Percentiles rank a stretch among this genome's conserved stretches.
Evolutionary conservation across 116 monocot genomes (phyloP).

Genomic region (Cymodocea nodosa): DNA sequence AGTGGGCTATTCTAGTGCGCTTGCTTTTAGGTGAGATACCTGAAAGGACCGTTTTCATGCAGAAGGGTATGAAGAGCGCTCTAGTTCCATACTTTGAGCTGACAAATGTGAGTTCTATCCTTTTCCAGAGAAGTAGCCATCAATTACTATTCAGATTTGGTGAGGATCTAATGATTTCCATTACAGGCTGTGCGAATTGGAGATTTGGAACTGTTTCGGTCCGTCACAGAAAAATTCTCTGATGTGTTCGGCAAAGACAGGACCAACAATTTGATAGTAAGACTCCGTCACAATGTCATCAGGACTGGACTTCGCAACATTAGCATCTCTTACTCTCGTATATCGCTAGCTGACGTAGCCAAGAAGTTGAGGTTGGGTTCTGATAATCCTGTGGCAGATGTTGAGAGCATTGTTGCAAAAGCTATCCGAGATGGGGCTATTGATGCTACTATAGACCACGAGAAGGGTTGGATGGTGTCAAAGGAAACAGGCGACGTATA

Average conservation of each 20-base stretch:
- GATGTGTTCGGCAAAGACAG: conserved; percentile 43
- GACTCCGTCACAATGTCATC: conserved; percentile 89
- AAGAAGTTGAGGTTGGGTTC: conserved; percentile 56
- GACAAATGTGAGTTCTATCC: conserved; percentile 49
- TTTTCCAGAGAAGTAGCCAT: not conserved
- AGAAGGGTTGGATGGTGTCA: conserved; percentile 75
- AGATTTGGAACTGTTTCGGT: conserved; percentile 63
- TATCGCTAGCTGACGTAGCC: conserved; percentile 60
- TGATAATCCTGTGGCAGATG: conserved; percentile 65
- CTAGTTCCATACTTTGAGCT: conserved; percentile 87
- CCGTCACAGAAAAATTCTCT: conserved; percentile 61
- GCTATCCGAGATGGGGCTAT: conserved; percentile 88
- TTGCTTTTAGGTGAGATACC: conserved; percentile 94
- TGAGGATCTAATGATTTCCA: not conserved
- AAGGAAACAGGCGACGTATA: conserved; percentile 91
- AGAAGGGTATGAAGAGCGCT: conserved; percentile 90
- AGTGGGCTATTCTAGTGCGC: conserved; percentile 84
- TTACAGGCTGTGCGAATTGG: conserved; percentile 78
- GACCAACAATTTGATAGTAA: conserved; percentile 64
- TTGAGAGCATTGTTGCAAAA: conserved; percentile 77
- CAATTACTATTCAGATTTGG: not conserved
- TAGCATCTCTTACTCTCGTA: conserved; percentile 77
- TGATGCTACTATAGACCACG: conserved; percentile 81
- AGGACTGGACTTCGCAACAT: conserved; percentile 82
- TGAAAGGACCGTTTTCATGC: conserved; percentile 92